Evolutionary conservation across 2,329 filamentous ascomycete genomes (phyloP), one percentile per base, ranked within the genome.

Genomic region (Sphaerulina musiva): DNA sequence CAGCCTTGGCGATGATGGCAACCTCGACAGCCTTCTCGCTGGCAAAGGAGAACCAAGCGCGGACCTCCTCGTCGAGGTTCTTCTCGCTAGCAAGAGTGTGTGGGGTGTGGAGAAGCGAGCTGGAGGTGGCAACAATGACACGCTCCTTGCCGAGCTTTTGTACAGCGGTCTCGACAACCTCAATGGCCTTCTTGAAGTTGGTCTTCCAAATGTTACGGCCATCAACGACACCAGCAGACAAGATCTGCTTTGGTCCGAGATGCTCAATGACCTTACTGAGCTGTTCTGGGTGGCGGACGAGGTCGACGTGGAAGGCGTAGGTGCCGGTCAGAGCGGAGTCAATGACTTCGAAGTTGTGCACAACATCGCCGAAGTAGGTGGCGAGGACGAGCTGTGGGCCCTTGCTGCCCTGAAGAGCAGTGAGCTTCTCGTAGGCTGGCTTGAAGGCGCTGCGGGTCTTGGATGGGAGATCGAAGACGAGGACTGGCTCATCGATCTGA

Each of bases 131-230:
- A 66, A 95, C 89, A 65, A 98, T 88, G 74, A 98, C 92, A 71
- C 93, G 89, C 65, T 97, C 91, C 82, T 95, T 92, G 78, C 93
- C 92, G 61, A 98, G 84, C 80, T 95, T 89, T 80, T 96, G 89
- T 68, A 97, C 79, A 62, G 92, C 93, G 57, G 83, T 79, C 83
- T 97, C 89, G 59, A 93, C 86, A 62, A 79, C 83, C 80, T 93
- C 91, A 63, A 98, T 95, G 70, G 93, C 90, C 68, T 83, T 84
- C 83, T 95, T 87, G 79, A 96, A 87, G 85, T 97, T 95, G 78
- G 90, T 96, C 88, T 98, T 98, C 93, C 93, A 98, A 81, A 98
- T 97, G 83, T 98, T 98, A 70, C 93, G 90, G 69, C 93, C 93
- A 69, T 98, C 91, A 64, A 98, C 93, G 67, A 98, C 87, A 89